Percentiles rank a stretch among this genome's conserved stretches.
These are phyloP conservation scores for Fusarium sp. DNA, from an alignment of 2,329 filamentous ascomycete species.

Conservation along the genomic window DNA sequence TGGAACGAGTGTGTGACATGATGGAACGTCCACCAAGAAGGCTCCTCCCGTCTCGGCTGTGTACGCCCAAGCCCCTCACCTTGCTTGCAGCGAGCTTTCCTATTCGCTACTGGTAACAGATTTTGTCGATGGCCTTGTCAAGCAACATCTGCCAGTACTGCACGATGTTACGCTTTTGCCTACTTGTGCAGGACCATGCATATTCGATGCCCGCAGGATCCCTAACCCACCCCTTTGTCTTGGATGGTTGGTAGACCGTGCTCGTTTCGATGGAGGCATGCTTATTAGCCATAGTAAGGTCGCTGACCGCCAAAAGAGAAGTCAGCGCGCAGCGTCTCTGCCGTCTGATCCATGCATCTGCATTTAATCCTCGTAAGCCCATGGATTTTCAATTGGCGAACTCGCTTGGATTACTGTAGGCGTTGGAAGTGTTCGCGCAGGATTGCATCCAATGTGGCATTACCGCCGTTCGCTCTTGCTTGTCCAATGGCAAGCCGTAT, in stretches of 20 bases:
- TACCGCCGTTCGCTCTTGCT: background rate
- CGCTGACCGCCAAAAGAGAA: slow-evolving; percentile 31
- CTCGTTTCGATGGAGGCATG: slow-evolving; percentile 14
- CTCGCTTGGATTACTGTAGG: slow-evolving; percentile 3
- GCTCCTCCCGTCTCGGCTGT: slow-evolving; percentile 53
- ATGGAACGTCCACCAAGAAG: slow-evolving; percentile 48
- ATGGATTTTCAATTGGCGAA: background rate
- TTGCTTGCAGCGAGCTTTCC: slow-evolving; percentile 10
- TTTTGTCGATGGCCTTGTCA: slow-evolving; percentile 24
- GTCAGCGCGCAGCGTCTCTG: slow-evolving; percentile 3
- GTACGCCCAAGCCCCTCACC: slow-evolving; percentile 36
- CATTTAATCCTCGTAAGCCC: slow-evolving; percentile 1
- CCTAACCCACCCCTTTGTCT: slow-evolving; percentile 17
- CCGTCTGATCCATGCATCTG: slow-evolving; percentile 1
- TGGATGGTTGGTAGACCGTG: slow-evolving; percentile 17
- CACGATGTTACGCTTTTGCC: slow-evolving; percentile 42
- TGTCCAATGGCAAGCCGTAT: background rate
- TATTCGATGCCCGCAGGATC: slow-evolving; percentile 20
- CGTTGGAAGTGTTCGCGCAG: background rate
- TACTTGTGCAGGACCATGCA: slow-evolving; percentile 31
- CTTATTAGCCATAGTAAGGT: slow-evolving; percentile 27
- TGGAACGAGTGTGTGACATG: slow-evolving; percentile 38
- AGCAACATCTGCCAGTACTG: slow-evolving; percentile 30
- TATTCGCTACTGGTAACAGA: slow-evolving; percentile 25
- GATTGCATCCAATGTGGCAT: background rate